These are phyloP conservation scores for Monilinia polystroma DNA, from an alignment of 2,329 filamentous ascomycete genomes.

Conservation along the genomic window DNA sequence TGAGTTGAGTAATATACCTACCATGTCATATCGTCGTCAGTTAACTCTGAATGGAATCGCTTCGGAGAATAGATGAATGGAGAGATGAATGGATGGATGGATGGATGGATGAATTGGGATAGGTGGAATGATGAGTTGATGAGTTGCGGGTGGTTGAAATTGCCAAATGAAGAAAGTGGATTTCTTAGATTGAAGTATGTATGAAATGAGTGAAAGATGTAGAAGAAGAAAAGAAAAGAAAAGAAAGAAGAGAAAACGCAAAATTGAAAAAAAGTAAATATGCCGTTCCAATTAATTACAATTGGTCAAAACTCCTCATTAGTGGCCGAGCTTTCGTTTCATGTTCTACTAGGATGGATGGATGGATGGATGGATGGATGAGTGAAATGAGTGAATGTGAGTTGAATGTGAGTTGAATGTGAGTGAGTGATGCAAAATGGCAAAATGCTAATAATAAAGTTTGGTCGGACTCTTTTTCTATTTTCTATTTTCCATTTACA, in stretches of 20 bases:
- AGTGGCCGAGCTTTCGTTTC: conserved; percentile 20
- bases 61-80: conserved; percentile 6
- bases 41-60: conserved; percentile 12
- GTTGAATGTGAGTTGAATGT: too few species aligned
- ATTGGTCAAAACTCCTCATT: conserved; percentile 5
- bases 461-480: conserved; percentile 2
- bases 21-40: conserved; percentile 6
- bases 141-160: background rate
- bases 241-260: background rate
- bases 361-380: too few species aligned
- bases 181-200: background rate
- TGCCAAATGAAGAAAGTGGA: background rate
- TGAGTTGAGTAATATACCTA: background rate
- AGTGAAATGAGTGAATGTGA: too few species aligned
- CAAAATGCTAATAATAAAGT: background rate
- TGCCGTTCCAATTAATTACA: background rate
- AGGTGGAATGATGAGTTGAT: too few species aligned
- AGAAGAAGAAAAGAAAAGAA: background rate
- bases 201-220: background rate
- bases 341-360: conserved; percentile 19
- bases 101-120: too few species aligned
- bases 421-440: too few species aligned
- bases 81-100: too few species aligned
- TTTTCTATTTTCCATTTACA: background rate
- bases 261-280: background rate